Evolutionary conservation across 768 basidiomycete species (phyloP), one percentile per base, ranked within the genome.

Genomic region (Gloeostereum incarnatum): DNA sequence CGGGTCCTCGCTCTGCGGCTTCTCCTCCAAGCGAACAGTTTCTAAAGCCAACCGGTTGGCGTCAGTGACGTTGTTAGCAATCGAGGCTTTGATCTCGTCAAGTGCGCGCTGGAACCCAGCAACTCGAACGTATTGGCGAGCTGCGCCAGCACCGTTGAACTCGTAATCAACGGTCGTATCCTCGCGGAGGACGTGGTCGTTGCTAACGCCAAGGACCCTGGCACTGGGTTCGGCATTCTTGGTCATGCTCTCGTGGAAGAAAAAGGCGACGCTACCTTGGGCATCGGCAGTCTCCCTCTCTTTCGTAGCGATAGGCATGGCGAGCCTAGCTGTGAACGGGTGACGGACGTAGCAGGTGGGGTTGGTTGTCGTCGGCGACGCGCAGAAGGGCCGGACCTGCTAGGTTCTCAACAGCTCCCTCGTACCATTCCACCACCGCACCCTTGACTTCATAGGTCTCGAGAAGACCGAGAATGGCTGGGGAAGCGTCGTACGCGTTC

Each of bases 151-250:
- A 20, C 47, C 49, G 41, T 42, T 46, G 51, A 49, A 45, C 49
- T 57, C 47, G 47, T 60, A 58, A 6, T 51, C 40, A 30, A 45
- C 36, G 23, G 43, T 53, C 43, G 52, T 56, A 22, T 56, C 27
- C 49, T 47, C 17, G 32, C 36, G 45, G 21, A 52, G 44, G 13
- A 61, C 55, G 25, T 62, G 60, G 31, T 44, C 39, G 50, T 53
- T 57, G 41, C 36, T 61, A 18, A 59, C 35, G 2, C 37, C 55
- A 30, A 45, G 46, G 20, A 58, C 52, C 46, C 38, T 52, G 31
- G 43, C 38, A 36, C 61, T 43, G 41, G 48, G 27, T 38, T 32
- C 31, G 49, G 53, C 57, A 17, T 24, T 5, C 46, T 44, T 54
- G 49, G 13, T 17, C 5, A 13, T 30, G 29, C 17, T 30, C 29